Percentiles rank a stretch among this genome's conserved stretches.
These are phyloP conservation scores for Teratosphaeria gauchensis DNA, from an alignment of 2,329 filamentous ascomycete species.

Conservation along the genomic window DNA sequence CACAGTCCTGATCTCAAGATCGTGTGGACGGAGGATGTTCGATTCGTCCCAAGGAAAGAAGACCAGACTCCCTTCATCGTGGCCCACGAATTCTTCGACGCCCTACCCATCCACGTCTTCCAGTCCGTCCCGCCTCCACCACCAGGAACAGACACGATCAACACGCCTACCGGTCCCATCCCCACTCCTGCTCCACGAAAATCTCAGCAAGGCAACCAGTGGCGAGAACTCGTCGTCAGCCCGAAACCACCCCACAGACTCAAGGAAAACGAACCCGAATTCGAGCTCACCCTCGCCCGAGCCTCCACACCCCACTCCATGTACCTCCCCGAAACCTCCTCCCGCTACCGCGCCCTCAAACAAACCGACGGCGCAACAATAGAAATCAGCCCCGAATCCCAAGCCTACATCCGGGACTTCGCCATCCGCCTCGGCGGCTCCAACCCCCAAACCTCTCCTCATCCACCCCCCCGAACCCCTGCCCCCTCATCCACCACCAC, in stretches of 20 bases:
- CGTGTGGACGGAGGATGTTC: constrained; percentile 82
- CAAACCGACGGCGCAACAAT: constrained; percentile 59
- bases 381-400: constrained; percentile 82
- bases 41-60: constrained; percentile 59
- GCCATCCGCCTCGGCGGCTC: constrained; percentile 71
- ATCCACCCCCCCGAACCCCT: constrained; percentile 1
- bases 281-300: constrained; percentile 72
- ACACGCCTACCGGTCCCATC: constrained; percentile 41
- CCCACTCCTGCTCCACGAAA: constrained; percentile 21
- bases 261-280: constrained; percentile 55
- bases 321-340: constrained; percentile 72
- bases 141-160: constrained; percentile 30
- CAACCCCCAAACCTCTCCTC: constrained; percentile 14
- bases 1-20: constrained; percentile 61
- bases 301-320: constrained; percentile 70
- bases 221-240: constrained; percentile 74
- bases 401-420: constrained; percentile 71
- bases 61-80: constrained; percentile 81
- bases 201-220: constrained; percentile 43
- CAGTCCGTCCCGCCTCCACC: constrained; percentile 51
- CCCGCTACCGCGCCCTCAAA: constrained; percentile 69
- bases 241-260: constrained; percentile 45
- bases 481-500: constrained; percentile 4
- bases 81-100: constrained; percentile 97
- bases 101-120: constrained; percentile 91